Evolutionary conservation across 768 basidiomycete genomes (phyloP), one percentile per base, ranked within the genome.

Genomic region (Coprinopsis marcescibilis): DNA sequence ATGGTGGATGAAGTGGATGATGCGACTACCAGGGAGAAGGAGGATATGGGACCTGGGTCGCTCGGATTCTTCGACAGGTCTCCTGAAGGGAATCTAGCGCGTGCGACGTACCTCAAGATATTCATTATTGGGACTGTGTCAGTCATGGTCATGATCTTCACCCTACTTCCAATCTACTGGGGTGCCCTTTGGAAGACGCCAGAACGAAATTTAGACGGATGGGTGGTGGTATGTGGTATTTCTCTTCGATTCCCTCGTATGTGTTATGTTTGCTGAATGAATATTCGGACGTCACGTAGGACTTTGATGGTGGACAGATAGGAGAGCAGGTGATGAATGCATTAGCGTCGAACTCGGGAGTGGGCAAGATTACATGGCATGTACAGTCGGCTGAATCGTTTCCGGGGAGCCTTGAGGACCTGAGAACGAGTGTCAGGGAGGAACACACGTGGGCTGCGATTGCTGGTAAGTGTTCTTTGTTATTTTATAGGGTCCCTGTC

Each of bases 391-490:
- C 76, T 1, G 57, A 60, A 5, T 46, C 65, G n/a, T 80, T 80
- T 57, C 67, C 71, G 4, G 66, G 65, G 36, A 76, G 78, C 0
- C 55, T 62, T 0, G 40, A 56, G 12, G 71, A 77, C 19, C 52
- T 85, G 12, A 64, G 64, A n/a, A 24, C 50, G 30, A 70, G 68
- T 2, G 63, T 85, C 10, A 48, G 74, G 21, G 62, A 81, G 32
- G 70, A 84, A 46, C 63, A 64, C 41, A 66, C 65, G 12, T 85
- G 82, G 82, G 66, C 62, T 2, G 78, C 75, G 2, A 60, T 85
- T 24, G 62, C 75, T 1, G 70, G 82, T 80, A 53, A 53, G 73
- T 63, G 17, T 34, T 14, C 23, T 38, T 32, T 32, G 29, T n/a
- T 32, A 32, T 32, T n/a, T 32, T n/a, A n/a, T n/a, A n/a, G n/a